These are phyloP conservation scores for Cardamine chenopodiifolia DNA, from an alignment of 345 rosid genomes.

Conservation along the genomic window DNA sequence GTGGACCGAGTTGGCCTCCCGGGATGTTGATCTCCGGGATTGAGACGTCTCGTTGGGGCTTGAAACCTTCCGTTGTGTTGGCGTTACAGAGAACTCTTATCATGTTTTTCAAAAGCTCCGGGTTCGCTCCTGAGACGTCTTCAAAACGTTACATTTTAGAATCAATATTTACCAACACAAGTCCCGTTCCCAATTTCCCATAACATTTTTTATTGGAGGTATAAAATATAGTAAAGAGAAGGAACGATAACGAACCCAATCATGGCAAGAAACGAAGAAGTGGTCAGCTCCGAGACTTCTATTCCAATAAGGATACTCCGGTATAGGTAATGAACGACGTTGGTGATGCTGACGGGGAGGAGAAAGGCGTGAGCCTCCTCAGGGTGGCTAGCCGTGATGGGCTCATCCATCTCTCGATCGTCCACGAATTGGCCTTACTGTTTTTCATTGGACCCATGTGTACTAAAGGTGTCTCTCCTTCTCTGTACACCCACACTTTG, in stretches of 20 bases:
- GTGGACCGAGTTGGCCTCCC: constrained; percentile 24
- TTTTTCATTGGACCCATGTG: constrained; percentile 51
- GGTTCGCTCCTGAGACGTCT: constrained; percentile 38
- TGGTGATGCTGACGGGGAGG: constrained; percentile 51
- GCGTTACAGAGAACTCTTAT: constrained; percentile 58
- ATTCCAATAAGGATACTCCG: constrained; percentile 57
- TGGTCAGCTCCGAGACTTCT: constrained; percentile 57
- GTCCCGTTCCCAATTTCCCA: neutral
- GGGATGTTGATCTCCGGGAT: constrained; percentile 51
- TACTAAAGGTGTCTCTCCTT: constrained; percentile 53
- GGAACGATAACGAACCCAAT: constrained; percentile 48
- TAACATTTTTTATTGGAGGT: neutral
- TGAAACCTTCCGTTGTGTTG: constrained; percentile 55
- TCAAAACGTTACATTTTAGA: constrained; percentile 1
- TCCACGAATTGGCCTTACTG: constrained; percentile 64
- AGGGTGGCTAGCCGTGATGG: constrained; percentile 46
- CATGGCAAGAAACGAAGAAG: constrained; percentile 62
- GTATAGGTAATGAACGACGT: constrained; percentile 47
- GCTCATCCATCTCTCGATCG: constrained; percentile 45
- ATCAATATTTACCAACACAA: neutral
- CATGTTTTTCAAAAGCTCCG: constrained; percentile 41
- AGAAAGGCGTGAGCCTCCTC: constrained; percentile 55
- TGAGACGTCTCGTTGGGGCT: constrained; percentile 50
- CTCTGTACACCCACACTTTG: constrained; percentile 56
- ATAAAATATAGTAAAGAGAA: neutral